Evolutionary conservation across 108 stramenopile genomes (phyloP).

Genomic region (Cyclotella sp.): DNA sequence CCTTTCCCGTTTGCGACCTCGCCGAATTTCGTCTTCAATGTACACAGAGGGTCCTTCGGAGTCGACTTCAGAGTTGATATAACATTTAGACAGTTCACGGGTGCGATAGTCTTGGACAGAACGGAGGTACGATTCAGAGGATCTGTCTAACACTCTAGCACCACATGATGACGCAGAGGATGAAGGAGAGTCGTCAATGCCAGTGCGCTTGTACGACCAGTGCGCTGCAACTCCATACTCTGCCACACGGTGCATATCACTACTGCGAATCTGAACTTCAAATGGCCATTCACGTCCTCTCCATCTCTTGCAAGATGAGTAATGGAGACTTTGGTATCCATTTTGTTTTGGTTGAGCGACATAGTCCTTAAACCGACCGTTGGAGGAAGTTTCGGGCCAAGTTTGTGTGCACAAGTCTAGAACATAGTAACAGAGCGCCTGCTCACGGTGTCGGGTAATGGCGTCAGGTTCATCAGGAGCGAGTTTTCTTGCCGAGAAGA

Average conservation of each 20-base stretch:
- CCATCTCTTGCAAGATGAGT: conserved; percentile 69
- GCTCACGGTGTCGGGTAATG: conserved; percentile 67
- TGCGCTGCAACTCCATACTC: conserved; percentile 89
- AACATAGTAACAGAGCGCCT: conserved; percentile 82
- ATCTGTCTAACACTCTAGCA: conserved; percentile 26
- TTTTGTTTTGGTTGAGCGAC: conserved; percentile 85
- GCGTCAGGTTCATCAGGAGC: conserved; percentile 60
- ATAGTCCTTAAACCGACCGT: conserved; percentile 91
- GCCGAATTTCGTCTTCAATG: conserved; percentile 54
- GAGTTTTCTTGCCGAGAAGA: conserved; percentile 70
- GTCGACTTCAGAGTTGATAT: conserved; percentile 12
- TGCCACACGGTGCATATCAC: conserved; percentile 89
- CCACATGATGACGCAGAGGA: neutral
- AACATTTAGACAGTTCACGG: conserved; percentile 43
- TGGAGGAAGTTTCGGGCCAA: conserved; percentile 56
- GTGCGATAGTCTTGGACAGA: conserved; percentile 75
- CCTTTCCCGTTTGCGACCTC: conserved; percentile 70
- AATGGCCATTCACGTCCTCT: conserved; percentile 69
- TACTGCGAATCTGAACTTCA: conserved; percentile 86
- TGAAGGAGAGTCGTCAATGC: conserved; percentile 17
- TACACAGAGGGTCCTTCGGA: conserved; percentile 41
- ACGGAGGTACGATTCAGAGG: conserved; percentile 70
- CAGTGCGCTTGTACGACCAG: conserved; percentile 79
- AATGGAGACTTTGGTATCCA: conserved; percentile 95
- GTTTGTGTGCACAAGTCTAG: conserved; percentile 59